Evolutionary conservation across 2,329 filamentous ascomycete genomes (phyloP), one percentile per base, ranked within the genome.

Genomic region (Aspergillus fijiensis): DNA sequence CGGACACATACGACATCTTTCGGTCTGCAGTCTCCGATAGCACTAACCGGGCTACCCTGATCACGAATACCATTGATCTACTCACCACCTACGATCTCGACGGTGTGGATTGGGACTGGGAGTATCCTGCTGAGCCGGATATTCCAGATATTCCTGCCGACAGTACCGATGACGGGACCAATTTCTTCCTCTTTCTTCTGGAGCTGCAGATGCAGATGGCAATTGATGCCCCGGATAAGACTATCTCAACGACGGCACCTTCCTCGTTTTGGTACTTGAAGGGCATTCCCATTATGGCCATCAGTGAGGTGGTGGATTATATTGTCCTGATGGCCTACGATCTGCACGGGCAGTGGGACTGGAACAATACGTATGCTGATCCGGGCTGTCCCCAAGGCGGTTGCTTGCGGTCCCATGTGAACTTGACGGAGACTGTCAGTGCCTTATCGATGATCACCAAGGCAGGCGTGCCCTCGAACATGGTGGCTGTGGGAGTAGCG

Each of bases 301-400:
- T 76, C 1, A 42, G 39, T 29, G 19, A 65, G 1, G 60, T 70
- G 0, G 63, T 75, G 4, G 72, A 75, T 58, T 77, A 75, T 56
- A 68, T 75, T n/a, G 64, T 75, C 12, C 76, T 67, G 58, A 78
- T 78, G 75, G 76, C 75, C 0, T 79, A 79, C 51, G 75, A 78
- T 58, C 65, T 77, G 1, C 67, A 72, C 53, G 67, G 68, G 3
- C 66, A 70, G 50, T 69, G 63, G 67, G 74, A 77, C 50, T 62
- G 51, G 19, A 63, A 59, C 4, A 74, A 69, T 49, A 50, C 60
- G 33, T 68, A 60, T 48, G 49, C 67, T 0, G 23, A 59, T 2
- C 45, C 58, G 1, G 72, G 70, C 2, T 76, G 73, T 49, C 27
- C 52, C 4, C 12, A n/a, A 4, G 68, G 71, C 5, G 63, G 67